A percentile compares a stretch with the other conserved stretches of the same genome.
Conservation (phyloP, 306 rosid species). For the Inga laurina region DNA sequence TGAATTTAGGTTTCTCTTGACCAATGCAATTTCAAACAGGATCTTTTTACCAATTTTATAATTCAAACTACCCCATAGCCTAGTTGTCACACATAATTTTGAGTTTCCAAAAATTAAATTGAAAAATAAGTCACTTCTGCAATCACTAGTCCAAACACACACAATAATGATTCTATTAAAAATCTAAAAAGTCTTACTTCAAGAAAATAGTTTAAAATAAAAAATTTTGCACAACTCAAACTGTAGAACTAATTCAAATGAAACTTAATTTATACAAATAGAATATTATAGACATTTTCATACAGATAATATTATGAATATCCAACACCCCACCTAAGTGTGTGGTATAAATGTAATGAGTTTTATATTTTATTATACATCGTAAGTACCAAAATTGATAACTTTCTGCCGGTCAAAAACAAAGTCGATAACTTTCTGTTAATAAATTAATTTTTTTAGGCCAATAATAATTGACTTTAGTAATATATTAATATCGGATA, state of each 20-base stretch:
- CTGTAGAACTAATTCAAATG: too few species aligned
- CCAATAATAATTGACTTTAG: not conserved
- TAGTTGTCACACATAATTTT: not conserved
- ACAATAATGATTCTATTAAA: too few species aligned
- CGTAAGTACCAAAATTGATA: not conserved
- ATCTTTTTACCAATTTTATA: too few species aligned
- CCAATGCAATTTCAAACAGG: too few species aligned
- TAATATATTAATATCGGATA: not conserved
- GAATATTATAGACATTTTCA: not conserved
- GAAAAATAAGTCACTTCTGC: too few species aligned
- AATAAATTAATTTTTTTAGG: not conserved
- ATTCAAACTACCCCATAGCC: not conserved
- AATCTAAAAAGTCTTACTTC: not conserved
- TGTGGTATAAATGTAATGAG: not conserved
- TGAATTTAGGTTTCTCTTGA: too few species aligned
- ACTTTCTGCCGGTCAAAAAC: not conserved
- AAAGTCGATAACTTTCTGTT: not conserved
- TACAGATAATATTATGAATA: not conserved
- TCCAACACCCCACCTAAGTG: not conserved
- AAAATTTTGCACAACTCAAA: not conserved
- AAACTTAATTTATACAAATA: not conserved
- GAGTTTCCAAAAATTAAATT: too few species aligned
- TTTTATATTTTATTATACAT: not conserved
- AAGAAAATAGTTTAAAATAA: not conserved
- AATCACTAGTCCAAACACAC: not conserved